Evolutionary conservation across 1,284 basidiomycete genomes (phyloP).

Genomic region (Cryptococcus sp.): DNA sequence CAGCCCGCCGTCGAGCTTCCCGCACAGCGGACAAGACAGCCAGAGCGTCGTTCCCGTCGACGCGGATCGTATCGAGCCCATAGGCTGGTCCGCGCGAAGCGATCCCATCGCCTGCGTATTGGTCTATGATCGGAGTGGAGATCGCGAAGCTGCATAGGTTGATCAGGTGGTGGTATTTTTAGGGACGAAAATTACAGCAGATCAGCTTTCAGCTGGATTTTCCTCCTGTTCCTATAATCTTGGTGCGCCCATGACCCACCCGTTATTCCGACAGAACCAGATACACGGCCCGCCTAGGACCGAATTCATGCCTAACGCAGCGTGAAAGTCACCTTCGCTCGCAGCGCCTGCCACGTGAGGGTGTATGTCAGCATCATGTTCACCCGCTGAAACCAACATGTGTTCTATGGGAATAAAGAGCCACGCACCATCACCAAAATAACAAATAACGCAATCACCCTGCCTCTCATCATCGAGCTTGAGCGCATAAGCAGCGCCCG

Average conservation of each 20-base stretch:
- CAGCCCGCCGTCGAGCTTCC: constrained; percentile 74
- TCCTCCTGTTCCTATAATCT: no score
- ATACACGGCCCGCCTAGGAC: constrained; percentile 54
- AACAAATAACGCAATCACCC: constrained; percentile 80
- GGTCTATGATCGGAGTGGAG: constrained; percentile 85
- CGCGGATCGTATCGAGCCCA: constrained; percentile 83
- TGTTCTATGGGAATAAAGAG: no score
- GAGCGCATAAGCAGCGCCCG: constrained; percentile 87
- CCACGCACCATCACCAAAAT: constrained; percentile 70
- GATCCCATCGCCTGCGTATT: constrained; percentile 91
- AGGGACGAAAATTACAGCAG: no score
- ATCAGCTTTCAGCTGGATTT: no score
- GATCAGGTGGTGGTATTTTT: constrained; percentile 58
- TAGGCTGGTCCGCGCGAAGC: constrained; percentile 91
- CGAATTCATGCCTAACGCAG: constrained; percentile 58
- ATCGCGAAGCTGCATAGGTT: constrained; percentile 92
- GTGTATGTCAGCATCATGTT: neutral
- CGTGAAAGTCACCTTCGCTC: constrained; percentile 61
- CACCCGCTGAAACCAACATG: neutral
- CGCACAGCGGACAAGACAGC: constrained; percentile 80
- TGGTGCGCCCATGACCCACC: constrained; percentile 37
- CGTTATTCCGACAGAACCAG: constrained; percentile 54
- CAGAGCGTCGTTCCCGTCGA: constrained; percentile 91
- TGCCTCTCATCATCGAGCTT: constrained; percentile 74
- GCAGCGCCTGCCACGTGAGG: constrained; percentile 49